Evolutionary conservation across 176 grass and related monocot species (phyloP).

Genomic region (Poa annua): DNA sequence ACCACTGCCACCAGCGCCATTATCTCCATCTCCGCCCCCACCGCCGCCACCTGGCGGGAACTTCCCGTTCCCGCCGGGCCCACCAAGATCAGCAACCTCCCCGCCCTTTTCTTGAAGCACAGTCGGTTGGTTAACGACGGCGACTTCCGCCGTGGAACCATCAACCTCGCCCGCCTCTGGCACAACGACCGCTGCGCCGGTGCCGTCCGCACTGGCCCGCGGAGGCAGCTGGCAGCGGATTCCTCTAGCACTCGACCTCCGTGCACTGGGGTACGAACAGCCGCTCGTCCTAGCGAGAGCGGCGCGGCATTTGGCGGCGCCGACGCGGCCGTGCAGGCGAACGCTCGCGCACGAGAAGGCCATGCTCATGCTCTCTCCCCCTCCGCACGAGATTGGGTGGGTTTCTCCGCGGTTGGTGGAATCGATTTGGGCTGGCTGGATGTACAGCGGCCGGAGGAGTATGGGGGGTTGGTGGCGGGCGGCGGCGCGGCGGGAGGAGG

Average conservation of each 20-base stretch:
- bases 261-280: neutral
- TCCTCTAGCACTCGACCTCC: conserved; percentile 28
- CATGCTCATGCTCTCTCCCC: conserved; percentile 55
- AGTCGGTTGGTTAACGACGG: neutral
- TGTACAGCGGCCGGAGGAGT: conserved; percentile 2
- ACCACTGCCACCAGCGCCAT: neutral
- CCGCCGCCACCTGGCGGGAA: conserved; percentile 10
- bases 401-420: neutral
- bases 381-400: neutral
- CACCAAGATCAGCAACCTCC: conserved; percentile 36
- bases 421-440: neutral
- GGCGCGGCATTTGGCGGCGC: conserved; percentile 34
- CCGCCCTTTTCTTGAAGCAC: neutral
- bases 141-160: neutral
- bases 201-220: conserved; percentile 25
- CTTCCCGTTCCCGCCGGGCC: conserved; percentile 30
- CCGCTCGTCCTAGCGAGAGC: neutral
- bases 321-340: conserved; percentile 28
- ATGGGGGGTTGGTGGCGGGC: conserved; percentile 8
- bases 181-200: neutral
- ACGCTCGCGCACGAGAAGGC: conserved; percentile 46
- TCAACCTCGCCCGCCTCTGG: conserved; percentile 1
- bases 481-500: conserved; percentile 31
- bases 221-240: conserved; percentile 37
- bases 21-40: conserved; percentile 7